phyloP scores from a whole-genome alignment of 2,329 filamentous ascomycete genomes.

The Allantophomopsis cytisporea region DNA sequence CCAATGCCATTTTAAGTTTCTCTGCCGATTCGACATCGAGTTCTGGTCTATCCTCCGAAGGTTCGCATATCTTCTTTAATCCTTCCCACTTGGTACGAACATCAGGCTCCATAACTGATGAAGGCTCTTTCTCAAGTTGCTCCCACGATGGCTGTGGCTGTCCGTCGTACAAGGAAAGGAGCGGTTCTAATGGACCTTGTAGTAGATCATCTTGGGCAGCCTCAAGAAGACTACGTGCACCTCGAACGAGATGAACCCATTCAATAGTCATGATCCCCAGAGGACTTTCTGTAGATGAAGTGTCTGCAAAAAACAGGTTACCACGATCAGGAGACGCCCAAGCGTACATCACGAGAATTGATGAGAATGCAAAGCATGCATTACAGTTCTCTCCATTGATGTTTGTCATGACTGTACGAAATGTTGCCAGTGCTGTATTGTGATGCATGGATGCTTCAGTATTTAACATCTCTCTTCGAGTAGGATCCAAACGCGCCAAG shows the following conservation, averaged over 20 bases:
- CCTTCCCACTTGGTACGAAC: neutral
- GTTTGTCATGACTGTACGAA: conserved; percentile 28
- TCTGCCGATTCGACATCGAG: conserved; percentile 1
- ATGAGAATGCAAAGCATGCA: conserved; percentile 18
- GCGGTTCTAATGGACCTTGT: conserved; percentile 1
- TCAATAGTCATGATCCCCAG: conserved; percentile 3
- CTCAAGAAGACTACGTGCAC: conserved; percentile 1
- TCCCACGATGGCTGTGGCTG: neutral
- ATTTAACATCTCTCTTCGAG: neutral
- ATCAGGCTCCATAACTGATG: conserved; percentile 1
- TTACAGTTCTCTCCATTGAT: conserved; percentile 20
- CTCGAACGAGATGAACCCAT: conserved; percentile 4
- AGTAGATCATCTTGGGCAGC: conserved; percentile 1
- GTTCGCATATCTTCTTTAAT: neutral
- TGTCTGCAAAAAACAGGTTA: neutral
- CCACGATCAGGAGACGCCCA: conserved; percentile 7
- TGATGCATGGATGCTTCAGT: neutral
- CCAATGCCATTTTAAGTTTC: conserved; percentile 3
- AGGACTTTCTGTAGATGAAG: neutral
- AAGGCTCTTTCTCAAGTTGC: neutral
- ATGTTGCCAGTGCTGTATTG: conserved; percentile 6
- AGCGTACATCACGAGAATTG: conserved; percentile 19
- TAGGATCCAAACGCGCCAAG: conserved; percentile 15
- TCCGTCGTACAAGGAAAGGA: neutral
- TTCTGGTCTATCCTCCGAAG: neutral